Evolutionary conservation across 1,284 basidiomycete genomes (phyloP).

Genomic region (Flammula alnicola): DNA sequence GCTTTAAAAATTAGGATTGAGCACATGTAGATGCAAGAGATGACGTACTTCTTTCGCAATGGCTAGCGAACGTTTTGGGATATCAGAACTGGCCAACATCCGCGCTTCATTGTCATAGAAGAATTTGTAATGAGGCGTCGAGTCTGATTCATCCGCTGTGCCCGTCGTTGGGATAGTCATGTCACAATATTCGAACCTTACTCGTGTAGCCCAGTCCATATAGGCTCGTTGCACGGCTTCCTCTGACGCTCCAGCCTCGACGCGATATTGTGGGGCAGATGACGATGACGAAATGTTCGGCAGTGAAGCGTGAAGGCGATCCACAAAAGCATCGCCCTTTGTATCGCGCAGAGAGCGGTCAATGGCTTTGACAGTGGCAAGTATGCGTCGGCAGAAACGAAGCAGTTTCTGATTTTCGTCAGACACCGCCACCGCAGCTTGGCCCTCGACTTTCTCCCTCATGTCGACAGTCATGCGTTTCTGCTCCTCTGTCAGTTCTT

Average conservation of each 20-base stretch:
- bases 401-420: constrained; percentile 74
- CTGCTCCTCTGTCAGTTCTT: constrained; percentile 81
- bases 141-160: constrained; percentile 47
- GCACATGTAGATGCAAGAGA: constrained; percentile 3
- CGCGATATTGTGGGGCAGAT: constrained; percentile 38
- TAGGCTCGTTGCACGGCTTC: constrained; percentile 74
- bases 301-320: constrained; percentile 73
- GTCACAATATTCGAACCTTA: constrained; percentile 89
- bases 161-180: constrained; percentile 51
- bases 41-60: constrained; percentile 85
- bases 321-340: constrained; percentile 83
- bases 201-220: constrained; percentile 78
- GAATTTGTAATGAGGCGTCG: constrained; percentile 75
- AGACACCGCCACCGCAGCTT: constrained; percentile 41
- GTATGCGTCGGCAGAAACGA: constrained; percentile 78
- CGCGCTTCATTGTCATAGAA: constrained; percentile 80
- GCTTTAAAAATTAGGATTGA: constrained; percentile 46
- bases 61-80: constrained; percentile 86
- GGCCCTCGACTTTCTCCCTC: constrained; percentile 68
- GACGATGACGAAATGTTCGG: constrained; percentile 65
- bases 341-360: constrained; percentile 84
- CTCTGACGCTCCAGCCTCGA: constrained; percentile 62
- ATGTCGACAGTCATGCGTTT: constrained; percentile 74
- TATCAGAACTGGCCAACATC: constrained; percentile 77
- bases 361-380: constrained; percentile 79